phyloP scores from a whole-genome alignment of 2,329 filamentous ascomycete species.

The Fusarium subtropicale region DNA sequence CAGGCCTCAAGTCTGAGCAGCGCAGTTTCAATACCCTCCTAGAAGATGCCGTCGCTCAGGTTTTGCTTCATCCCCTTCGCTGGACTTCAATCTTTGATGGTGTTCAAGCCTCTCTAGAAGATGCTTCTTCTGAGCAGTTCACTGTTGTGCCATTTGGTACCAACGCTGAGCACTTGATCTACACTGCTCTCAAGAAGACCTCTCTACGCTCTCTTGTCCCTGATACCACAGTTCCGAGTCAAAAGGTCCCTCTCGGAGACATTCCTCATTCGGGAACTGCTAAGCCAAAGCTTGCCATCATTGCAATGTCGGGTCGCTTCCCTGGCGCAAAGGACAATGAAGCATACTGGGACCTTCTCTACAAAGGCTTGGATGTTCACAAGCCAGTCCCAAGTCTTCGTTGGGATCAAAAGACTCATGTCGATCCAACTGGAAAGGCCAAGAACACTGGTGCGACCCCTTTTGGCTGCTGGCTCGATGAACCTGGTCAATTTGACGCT shows the following conservation, averaged over 20 bases:
- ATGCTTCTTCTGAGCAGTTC: constrained; percentile 14
- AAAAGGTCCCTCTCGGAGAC: fast-evolving
- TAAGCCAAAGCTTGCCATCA: constrained; percentile 61
- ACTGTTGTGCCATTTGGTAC: constrained; percentile 20
- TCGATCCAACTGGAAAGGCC: constrained; percentile 68
- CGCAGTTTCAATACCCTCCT: constrained; percentile 27
- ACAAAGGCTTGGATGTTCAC: constrained; percentile 73
- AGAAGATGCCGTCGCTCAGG: constrained; percentile 29
- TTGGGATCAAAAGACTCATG: constrained; percentile 40
- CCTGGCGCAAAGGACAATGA: constrained; percentile 70
- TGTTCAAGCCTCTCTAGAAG: constrained; percentile 7
- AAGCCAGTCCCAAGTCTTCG: constrained; percentile 58
- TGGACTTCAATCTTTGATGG: constrained; percentile 29
- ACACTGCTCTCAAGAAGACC: constrained; percentile 38
- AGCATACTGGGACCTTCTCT: constrained; percentile 72
- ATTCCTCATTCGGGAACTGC: not conserved
- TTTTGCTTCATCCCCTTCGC: constrained; percentile 26
- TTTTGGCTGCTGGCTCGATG: constrained; percentile 65
- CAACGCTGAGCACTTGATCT: constrained; percentile 36
- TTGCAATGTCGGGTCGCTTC: constrained; percentile 74
- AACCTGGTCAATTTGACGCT: constrained; percentile 74
- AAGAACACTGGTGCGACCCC: constrained; percentile 66
- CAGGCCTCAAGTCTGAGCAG: constrained; percentile 11
- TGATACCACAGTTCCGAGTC: fast-evolving
- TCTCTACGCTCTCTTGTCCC: constrained; percentile 26